Evolutionary conservation across 257 asterid species (phyloP).

Genomic region (Ilex asprella): DNA sequence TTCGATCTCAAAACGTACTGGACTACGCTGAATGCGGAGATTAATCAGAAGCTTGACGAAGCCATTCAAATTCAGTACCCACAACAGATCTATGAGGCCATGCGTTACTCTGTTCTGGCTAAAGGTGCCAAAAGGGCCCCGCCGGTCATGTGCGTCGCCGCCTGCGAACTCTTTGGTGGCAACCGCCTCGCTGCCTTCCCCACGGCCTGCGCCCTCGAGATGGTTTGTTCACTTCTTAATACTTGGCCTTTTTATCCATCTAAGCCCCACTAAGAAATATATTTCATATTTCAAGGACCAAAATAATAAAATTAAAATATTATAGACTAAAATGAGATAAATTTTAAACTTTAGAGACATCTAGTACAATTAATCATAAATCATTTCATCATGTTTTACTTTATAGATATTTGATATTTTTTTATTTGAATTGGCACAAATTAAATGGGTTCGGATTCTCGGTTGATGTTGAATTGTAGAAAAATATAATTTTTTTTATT

Average conservation of each 20-base stretch:
- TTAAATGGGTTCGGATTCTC: no score
- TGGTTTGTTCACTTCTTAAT: conserved; percentile 33
- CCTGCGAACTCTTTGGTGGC: conserved; percentile 90
- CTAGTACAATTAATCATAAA: no score
- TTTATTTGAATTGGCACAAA: no score
- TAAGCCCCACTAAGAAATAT: no score
- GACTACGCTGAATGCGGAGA: conserved; percentile 67
- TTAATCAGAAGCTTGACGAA: conserved; percentile 76
- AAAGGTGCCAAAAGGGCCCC: conserved; percentile 93
- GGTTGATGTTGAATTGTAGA: no score
- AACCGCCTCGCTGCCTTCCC: conserved; percentile 85
- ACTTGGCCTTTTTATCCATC: no score
- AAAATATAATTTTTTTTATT: no score
- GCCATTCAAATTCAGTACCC: conserved; percentile 83
- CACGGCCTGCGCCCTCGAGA: conserved; percentile 97
- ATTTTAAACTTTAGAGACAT: no score
- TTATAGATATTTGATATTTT: not conserved
- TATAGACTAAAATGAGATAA: no score
- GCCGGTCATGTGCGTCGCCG: conserved; percentile 91
- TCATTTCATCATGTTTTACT: not conserved
- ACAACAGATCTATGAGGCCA: conserved; percentile 84
- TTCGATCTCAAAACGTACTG: conserved; percentile 84
- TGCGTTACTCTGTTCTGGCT: conserved; percentile 88
- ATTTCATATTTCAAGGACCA: no score
- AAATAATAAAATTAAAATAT: no score